These are phyloP conservation scores for Penicillium sp. DNA, from an alignment of 2,329 filamentous ascomycete genomes.

Conservation along the genomic window DNA sequence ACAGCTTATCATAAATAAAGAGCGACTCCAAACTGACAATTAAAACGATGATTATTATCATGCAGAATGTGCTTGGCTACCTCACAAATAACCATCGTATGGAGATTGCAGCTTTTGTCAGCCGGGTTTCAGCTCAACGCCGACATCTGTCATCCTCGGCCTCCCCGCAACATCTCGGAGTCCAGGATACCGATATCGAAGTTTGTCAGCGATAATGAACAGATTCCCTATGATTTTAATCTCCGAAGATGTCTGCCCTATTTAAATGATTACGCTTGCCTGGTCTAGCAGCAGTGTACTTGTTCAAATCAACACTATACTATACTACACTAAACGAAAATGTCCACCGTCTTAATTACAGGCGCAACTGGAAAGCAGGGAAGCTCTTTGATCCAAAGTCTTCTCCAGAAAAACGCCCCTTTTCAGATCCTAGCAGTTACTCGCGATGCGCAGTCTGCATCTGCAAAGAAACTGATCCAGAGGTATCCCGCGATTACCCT, in stretches of 20 bases:
- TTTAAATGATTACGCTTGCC: neutral
- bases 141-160: neutral
- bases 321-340: conserved; percentile 1
- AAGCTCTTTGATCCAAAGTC: conserved; percentile 37
- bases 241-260: neutral
- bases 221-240: neutral
- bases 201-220: neutral
- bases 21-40: too few species aligned
- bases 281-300: neutral
- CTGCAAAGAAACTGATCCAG: conserved; percentile 54
- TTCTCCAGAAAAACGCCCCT: conserved; percentile 31
- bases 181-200: neutral
- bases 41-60: too few species aligned
- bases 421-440: conserved; percentile 65
- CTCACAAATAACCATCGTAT: too few species aligned
- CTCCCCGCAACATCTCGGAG: neutral
- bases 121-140: neutral
- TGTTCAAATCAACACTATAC: neutral
- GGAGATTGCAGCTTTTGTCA: neutral
- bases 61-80: too few species aligned
- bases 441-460: conserved; percentile 56
- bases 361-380: conserved; percentile 51
- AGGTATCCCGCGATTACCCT: conserved; percentile 56
- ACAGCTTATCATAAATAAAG: too few species aligned
- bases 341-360: conserved; percentile 37